Conservation (phyloP, 2,329 filamentous ascomycete species). For the Aspergillus sp. region DNA sequence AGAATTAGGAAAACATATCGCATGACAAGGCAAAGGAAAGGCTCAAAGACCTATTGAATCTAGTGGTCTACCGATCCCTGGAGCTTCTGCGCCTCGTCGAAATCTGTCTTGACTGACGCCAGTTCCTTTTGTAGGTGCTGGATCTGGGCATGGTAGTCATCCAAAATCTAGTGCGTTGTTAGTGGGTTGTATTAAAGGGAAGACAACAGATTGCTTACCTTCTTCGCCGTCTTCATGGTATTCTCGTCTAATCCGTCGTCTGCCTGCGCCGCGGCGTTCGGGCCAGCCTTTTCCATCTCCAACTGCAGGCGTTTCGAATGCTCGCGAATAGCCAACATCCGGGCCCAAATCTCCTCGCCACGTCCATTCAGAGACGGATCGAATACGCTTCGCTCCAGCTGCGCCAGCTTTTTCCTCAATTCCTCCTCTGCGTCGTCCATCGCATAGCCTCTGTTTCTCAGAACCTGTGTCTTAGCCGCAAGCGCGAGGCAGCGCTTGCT, state of each 20-base stretch:
- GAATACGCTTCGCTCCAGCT: slow-evolving; percentile 54
- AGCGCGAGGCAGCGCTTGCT: slow-evolving; percentile 57
- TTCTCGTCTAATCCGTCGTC: slow-evolving; percentile 51
- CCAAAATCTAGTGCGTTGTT: slow-evolving; percentile 38
- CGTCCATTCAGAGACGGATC: slow-evolving; percentile 57
- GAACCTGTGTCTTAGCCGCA: slow-evolving; percentile 60
- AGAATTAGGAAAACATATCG: slow-evolving; percentile 6
- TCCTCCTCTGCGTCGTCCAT: slow-evolving; percentile 62
- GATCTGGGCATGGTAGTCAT: slow-evolving; percentile 47
- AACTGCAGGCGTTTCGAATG: slow-evolving; percentile 54
- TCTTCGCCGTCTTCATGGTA: slow-evolving; percentile 55
- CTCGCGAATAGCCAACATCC: slow-evolving; percentile 60
- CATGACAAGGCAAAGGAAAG: not conserved
- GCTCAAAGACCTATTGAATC: not conserved
- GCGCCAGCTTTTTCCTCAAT: slow-evolving; percentile 56
- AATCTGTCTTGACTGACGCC: slow-evolving; percentile 55
- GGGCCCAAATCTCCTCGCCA: slow-evolving; percentile 63
- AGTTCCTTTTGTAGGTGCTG: slow-evolving; percentile 59
- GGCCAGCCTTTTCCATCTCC: slow-evolving; percentile 55
- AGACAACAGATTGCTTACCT: slow-evolving; percentile 40
- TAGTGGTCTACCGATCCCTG: slow-evolving; percentile 16
- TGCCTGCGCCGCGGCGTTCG: slow-evolving; percentile 31
- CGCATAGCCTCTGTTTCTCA: slow-evolving; percentile 60
- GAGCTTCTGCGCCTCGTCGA: slow-evolving; percentile 49
- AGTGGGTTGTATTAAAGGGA: slow-evolving; percentile 1